Evolutionary conservation across 805 yeast genomes (phyloP), one percentile per base, ranked within the genome.

Genomic region (Yamadazyma kitorensis): DNA sequence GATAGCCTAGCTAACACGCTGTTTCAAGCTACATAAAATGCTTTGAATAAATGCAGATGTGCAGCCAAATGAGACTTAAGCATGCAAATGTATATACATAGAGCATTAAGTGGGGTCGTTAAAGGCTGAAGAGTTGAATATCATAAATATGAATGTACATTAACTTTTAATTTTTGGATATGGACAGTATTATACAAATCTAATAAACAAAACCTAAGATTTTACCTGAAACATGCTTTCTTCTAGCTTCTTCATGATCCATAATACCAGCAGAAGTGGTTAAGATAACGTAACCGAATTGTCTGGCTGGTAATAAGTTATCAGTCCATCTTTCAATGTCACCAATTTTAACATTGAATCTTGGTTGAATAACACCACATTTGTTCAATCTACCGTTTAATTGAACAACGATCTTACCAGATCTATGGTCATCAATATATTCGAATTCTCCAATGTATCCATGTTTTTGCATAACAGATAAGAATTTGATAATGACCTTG

Each of bases 231-330:
- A 89, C 97, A 78, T 89, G 97, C 86, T 89, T 91, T 82, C 97
- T 85, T 83, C 95, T 86, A 64, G 98, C 98, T 79, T 89, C 97
- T 80, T 91, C 97, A 80, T 89, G 98, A 82, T 91, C 97, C 95
- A 89, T 88, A 63, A 89, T 89, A 78, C 98, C 98, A 60, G 97
- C 96, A 61, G 97, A 91, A 59, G 98, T 89, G 75, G 98, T 91
- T 70, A 89, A 81, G 73, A 89, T 86, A 65, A 89, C 89, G 83
- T 72, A 88, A 77, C 98, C 98, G 65, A 89, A 91, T 76, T 89
- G 98, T 84, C 98, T 87, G 54, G 98, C 95, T 71, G 98, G 98
- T 66, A 89, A 79, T 68, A 89, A 82, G 86, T 89, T 87, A 72
- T 82, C 95, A 59, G 96, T 87, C 98, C 98, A 89, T 77, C 86